A percentile compares a stretch with the other conserved stretches of the same genome.
These are phyloP conservation scores for Cyclotella choctawhatcheeana DNA, from an alignment of 108 stramenopile species.

Conservation along the genomic window DNA sequence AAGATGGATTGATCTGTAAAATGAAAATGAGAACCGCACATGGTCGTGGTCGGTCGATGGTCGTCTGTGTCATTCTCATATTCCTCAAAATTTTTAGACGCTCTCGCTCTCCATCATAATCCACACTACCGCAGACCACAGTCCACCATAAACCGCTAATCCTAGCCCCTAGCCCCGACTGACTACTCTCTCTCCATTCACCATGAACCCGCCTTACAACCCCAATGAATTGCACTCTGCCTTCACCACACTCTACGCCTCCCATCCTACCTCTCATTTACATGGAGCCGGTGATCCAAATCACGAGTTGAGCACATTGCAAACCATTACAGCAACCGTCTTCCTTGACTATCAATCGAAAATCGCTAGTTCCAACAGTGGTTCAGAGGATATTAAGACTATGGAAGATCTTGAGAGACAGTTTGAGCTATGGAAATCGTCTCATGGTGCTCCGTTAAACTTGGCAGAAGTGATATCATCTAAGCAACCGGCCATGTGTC, in stretches of 20 bases:
- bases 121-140: too few species aligned
- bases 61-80: too few species aligned
- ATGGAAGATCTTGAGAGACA: conserved; percentile 46
- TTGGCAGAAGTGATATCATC: conserved; percentile 64
- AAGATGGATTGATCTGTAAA: too few species aligned
- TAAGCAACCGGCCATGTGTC: conserved; percentile 76
- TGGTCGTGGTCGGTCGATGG: too few species aligned
- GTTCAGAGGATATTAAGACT: conserved; percentile 8
- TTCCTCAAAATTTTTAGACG: too few species aligned
- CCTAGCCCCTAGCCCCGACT: too few species aligned
- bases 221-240: conserved; percentile 3
- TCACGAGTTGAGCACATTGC: conserved; percentile 80
- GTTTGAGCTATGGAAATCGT: conserved; percentile 53
- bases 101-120: too few species aligned
- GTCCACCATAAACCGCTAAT: too few species aligned
- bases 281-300: conserved; percentile 62
- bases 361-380: neutral
- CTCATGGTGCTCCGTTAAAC: conserved; percentile 69
- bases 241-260: conserved; percentile 9
- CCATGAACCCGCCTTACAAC: conserved; percentile 8
- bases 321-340: conserved; percentile 80
- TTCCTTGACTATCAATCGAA: conserved; percentile 69
- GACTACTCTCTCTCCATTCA: neutral
- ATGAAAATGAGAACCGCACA: too few species aligned
- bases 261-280: conserved; percentile 56